Base-by-base conservation (phyloP, 2,329 filamentous ascomycete species). In the Exophiala calicioides region DNA sequence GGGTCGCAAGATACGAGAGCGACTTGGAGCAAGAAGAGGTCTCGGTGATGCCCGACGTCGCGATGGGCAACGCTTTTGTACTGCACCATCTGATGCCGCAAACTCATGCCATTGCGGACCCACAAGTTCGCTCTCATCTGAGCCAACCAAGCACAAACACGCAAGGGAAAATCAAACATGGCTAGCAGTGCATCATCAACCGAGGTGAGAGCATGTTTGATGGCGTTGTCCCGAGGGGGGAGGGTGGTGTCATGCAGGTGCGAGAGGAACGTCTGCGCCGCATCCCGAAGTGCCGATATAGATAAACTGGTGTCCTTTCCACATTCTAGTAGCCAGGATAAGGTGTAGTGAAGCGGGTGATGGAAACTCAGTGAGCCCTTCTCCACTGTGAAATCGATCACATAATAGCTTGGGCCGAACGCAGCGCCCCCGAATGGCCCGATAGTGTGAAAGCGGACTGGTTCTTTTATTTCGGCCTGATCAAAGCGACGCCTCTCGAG, bases 101-200 rank as follows among this genome's bases (percentile, higher is more conserved):
- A 78, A 60, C 91, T 97, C 62, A 98, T 89, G 2, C 93, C 93
- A 63, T 98, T 98, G 45, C 93, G 84, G 54, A 98, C 91, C 93
- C 94, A 98, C 84, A 97, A 95, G 40, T 90, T 88, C 13, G 91
- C 90, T 66, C 95, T 95, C 82, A 98, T 97, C 71, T 98, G 94
- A 4, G 93, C 88, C 23, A 98, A 75, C 93, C 93, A 98, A 15
- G 89, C 90, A 64, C 90, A 96, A 1, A 97, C 90, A 41, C 94
- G 81, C 3, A 98, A 75, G 1, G 94, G 91, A 60, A 88, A 95
- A 65, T 98, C 93, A 61, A 98, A 95, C 40, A 90, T 81, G 2
- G 87, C 85, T 65, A 95, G 83, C 16, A 95, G 74, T 60, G 90
- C 84, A 63, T 95, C 89, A 59, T 95, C 87, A 0, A 85, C 71